Evolutionary conservation across 805 yeast species (phyloP).

Genomic region (Tetrapisispora namnaoensis): DNA sequence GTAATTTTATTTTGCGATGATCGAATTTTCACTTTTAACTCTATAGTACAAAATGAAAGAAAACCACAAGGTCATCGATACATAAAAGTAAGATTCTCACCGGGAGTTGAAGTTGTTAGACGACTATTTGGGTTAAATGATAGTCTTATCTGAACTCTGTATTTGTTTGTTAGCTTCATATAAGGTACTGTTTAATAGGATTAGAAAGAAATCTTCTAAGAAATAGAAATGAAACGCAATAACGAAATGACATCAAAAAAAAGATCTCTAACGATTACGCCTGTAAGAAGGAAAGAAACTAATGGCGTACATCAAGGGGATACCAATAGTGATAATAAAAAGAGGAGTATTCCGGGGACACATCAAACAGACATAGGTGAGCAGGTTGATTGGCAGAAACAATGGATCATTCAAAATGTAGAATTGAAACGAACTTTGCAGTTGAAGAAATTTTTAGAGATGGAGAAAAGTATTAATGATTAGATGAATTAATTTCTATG

Average conservation of each 20-base stretch:
- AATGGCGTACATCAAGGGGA: not conserved
- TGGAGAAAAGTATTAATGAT: slow-evolving; percentile 9
- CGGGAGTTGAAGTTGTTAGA: too few relatives aligned
- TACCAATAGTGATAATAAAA: slow-evolving; percentile 5
- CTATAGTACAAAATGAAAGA: not conserved
- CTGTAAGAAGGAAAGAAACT: not conserved
- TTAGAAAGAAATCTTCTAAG: too few relatives aligned
- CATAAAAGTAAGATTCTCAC: not conserved
- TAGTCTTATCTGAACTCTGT: too few relatives aligned
- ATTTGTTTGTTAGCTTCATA: too few relatives aligned
- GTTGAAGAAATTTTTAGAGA: slow-evolving; percentile 17
- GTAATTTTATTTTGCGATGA: not conserved
- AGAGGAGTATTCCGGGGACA: slow-evolving; percentile 7
- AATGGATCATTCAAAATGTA: slow-evolving; percentile 10
- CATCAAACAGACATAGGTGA: slow-evolving; percentile 2
- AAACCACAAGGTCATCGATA: not conserved
- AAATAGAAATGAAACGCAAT: not conserved
- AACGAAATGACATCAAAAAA: not conserved
- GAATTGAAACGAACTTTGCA: slow-evolving; percentile 14
- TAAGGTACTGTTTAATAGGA: too few relatives aligned
- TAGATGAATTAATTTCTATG: not conserved
- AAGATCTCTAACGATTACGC: not conserved
- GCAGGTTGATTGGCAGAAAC: slow-evolving; percentile 14
- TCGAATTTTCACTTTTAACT: not conserved
- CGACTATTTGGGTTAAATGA: too few relatives aligned